Evolutionary conservation across 345 rosid genomes (phyloP), one percentile per base, ranked within the genome.

Genomic region (Citropsis articulata): DNA sequence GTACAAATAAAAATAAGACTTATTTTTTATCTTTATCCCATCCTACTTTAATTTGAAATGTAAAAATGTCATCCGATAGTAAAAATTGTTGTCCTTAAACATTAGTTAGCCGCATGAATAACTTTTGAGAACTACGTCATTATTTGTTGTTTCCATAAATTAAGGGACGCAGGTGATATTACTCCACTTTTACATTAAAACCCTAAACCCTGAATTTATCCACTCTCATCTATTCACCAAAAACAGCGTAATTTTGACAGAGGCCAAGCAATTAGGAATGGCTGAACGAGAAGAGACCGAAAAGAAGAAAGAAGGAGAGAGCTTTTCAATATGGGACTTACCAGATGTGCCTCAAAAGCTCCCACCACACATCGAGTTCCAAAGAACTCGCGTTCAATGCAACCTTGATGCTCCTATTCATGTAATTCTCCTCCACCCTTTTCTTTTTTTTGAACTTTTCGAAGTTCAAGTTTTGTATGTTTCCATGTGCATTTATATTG

Each of bases 331-430:
- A 25, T 73, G 79, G 84, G 87, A 92, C 81, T 81, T 90, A 78
- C 93, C 94, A 5, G 98, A 94, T 73, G 87, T 92, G 33, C 93
- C 94, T 28, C 79, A 70, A 16, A 86, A 88, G 75, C 88, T 95
- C n/a, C 97, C 98, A 9, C 90, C 95, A 0, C 94, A 91, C 80
- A 87, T 95, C 8, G 81, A 90, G 76, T 91, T 90, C 61, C 94
- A 90, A 62, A 82, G 82, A 81, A 88, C 86, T 81, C 92, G 96
- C 14, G 97, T 91, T 63, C 59, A 86, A 76, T 93, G 97, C 83
- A 90, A 90, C 57, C 35, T 78, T 4, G 94, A 87, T 69, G 98
- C 98, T 79, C 97, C 97, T 27, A 83, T 82, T 72, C 91, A 88
- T 73, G 99, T 92, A 90, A n/a, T 35, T 67, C 65, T 75, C 66